Evolutionary conservation across 2,329 filamentous ascomycete genomes (phyloP).

Genomic region (Rugonectria rugulosa): DNA sequence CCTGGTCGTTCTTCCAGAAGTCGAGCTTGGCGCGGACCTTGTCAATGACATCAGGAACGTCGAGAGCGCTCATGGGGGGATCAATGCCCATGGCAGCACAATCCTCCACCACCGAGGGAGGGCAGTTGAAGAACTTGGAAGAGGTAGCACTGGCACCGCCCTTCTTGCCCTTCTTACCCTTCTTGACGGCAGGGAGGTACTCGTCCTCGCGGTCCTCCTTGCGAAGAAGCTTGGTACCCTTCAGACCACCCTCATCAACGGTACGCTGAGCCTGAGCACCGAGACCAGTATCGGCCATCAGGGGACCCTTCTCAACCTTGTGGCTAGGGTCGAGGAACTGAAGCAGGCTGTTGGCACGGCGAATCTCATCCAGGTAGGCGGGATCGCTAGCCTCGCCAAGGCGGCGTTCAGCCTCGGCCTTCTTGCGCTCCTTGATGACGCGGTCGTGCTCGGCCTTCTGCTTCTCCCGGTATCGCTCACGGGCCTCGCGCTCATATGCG

Average conservation of each 20-base stretch:
- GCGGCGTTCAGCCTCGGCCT: slow-evolving; percentile 77
- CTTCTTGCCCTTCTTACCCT: slow-evolving; percentile 86
- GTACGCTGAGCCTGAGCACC: slow-evolving; percentile 82
- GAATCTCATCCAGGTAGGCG: slow-evolving; percentile 92
- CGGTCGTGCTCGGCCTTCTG: slow-evolving; percentile 82
- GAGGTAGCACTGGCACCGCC: slow-evolving; percentile 57
- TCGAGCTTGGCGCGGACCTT: slow-evolving; percentile 92
- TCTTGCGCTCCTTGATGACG: slow-evolving; percentile 74
- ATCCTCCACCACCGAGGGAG: slow-evolving; percentile 90
- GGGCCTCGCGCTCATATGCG: slow-evolving; percentile 84
- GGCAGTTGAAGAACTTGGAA: slow-evolving; percentile 77
- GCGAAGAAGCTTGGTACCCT: slow-evolving; percentile 82
- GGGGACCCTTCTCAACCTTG: slow-evolving; percentile 70
- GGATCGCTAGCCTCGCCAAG: slow-evolving; percentile 84
- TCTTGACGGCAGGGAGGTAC: slow-evolving; percentile 82
- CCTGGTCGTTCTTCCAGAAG: slow-evolving; percentile 91
- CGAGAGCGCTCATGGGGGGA: slow-evolving; percentile 84
- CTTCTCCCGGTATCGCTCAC: slow-evolving; percentile 78
- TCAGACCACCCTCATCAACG: slow-evolving; percentile 83
- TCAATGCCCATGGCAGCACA: slow-evolving; percentile 85
- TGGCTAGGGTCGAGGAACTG: slow-evolving; percentile 87
- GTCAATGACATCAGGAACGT: slow-evolving; percentile 81
- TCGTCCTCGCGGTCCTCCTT: slow-evolving; percentile 91
- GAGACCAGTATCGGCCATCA: slow-evolving; percentile 74
- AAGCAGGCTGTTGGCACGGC: slow-evolving; percentile 85